Percentiles rank a stretch among this genome's conserved stretches.
Evolutionary conservation across 1,284 basidiomycete genomes (phyloP).

Genomic region (Moniliella sp.): DNA sequence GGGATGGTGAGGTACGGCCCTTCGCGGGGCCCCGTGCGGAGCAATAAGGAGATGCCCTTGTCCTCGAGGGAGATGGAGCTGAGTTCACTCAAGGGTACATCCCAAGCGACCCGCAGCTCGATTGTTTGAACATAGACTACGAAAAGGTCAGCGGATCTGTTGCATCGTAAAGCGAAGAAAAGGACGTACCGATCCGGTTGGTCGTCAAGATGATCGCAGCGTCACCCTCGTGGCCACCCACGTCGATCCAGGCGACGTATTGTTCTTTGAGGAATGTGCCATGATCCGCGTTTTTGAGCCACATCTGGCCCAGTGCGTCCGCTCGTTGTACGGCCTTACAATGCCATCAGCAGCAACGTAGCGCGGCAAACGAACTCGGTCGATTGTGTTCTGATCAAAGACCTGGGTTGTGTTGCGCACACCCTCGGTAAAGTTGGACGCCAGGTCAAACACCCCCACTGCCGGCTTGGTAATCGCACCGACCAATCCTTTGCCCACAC

Average conservation of each 20-base stretch:
- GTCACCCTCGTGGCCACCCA: slow-evolving; percentile 39
- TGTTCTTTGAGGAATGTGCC: slow-evolving; percentile 60
- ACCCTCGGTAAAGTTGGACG: slow-evolving; percentile 87
- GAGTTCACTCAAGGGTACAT: slow-evolving; percentile 65
- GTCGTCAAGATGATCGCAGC: slow-evolving; percentile 26
- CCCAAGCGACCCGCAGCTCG: slow-evolving; percentile 70
- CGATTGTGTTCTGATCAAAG: slow-evolving; percentile 75
- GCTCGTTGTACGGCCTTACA: slow-evolving; percentile 45
- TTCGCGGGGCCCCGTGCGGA: slow-evolving; percentile 38
- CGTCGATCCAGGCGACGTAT: slow-evolving; percentile 58
- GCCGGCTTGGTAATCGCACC: slow-evolving; percentile 88
- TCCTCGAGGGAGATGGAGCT: slow-evolving; percentile 49
- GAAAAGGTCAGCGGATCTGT: slow-evolving; percentile 57
- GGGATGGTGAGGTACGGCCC: slow-evolving; percentile 42
- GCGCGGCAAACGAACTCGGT: slow-evolving; percentile 69
- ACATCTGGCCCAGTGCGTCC: slow-evolving; percentile 87
- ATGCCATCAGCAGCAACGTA: slow-evolving; percentile 44
- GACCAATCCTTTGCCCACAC: slow-evolving; percentile 82
- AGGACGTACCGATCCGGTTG: slow-evolving; percentile 10
- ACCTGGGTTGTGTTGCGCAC: slow-evolving; percentile 85
- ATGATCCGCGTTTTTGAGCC: slow-evolving; percentile 75
- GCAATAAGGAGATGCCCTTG: slow-evolving; percentile 42
- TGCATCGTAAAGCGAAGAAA: slow-evolving; percentile 2
- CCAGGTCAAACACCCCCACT: slow-evolving; percentile 84
- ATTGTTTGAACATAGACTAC: slow-evolving; percentile 71